Conservation (phyloP, 495 filamentous ascomycete species). For the Talaromyces liani region DNA sequence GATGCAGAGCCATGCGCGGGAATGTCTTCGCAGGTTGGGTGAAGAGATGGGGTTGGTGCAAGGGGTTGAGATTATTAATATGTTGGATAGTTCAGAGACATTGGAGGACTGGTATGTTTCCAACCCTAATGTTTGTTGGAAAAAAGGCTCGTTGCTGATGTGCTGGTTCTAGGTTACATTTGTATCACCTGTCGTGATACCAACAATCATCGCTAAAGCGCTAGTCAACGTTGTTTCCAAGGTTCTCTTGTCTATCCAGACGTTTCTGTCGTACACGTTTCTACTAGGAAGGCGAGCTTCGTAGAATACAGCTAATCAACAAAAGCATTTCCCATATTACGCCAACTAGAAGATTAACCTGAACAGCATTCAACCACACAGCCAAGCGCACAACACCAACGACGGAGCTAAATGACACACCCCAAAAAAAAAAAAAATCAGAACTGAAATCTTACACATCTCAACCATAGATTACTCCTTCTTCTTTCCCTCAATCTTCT, state of each 20-base stretch:
- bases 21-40: background rate
- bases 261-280: no score
- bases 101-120: conserved; percentile 2
- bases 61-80: background rate
- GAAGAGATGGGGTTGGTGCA: background rate
- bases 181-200: background rate
- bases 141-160: background rate
- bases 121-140: background rate
- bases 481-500: background rate
- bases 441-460: background rate
- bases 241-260: no score
- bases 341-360: background rate
- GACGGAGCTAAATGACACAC: background rate
- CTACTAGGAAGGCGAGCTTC: no score
- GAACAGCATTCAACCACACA: background rate
- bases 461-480: background rate
- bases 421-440: background rate
- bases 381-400: background rate
- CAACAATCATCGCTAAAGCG: background rate
- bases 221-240: no score
- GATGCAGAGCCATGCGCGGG: background rate
- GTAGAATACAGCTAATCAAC: no score
- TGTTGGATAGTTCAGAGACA: background rate
- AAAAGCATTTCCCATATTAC: background rate
- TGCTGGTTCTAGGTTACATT: background rate